Base-by-base conservation (phyloP, 371 early-diverging fungal genomes). In the Capillidium rhysosporum region DNA sequence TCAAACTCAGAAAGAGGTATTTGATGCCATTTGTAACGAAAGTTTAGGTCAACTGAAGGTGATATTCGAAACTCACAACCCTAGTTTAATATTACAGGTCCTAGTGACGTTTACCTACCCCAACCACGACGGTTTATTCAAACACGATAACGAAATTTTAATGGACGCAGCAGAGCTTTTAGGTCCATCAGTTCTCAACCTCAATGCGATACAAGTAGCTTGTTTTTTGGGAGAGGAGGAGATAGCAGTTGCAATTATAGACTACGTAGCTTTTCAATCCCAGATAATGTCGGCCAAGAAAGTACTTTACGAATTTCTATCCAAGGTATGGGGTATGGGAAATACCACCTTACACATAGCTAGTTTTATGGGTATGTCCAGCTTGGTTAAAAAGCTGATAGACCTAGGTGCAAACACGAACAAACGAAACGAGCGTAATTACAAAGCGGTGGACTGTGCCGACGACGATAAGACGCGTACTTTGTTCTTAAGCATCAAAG, bases 341-440 rank as follows among this genome's bases (percentile, higher is more conserved):
- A 80, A 82, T 60, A 77, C 82, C 0, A 69, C 73, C 1, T 62
- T 84, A 30, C 82, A 82, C 56, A 52, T 84, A 47, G 85, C 85
- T 1, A 65, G 71, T n/a, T 82, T 79, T 56, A 56, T 76, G 53
- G 78, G 80, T 1, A 77, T 82, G 73, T 62, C 69, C 2, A 71
- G 70, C 25, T 61, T 82, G 40, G 78, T 82, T 18, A 72, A 75
- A 55, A 31, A 68, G 8, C 44, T 82, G 28, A 49, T 82, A 8
- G 75, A 75, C 34, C 57, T 78, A 0, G 82, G 81, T 0, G 80
- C 80, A 7, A 61, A 67, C 38, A 56, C 65, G 1, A 64, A 68
- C 58, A 72, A 68, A 54, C 60, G 58, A 49, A 84, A 84, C 55
- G 72, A 71, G 31, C 57, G 73, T 20, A 67, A 69, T 34, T 77